A percentile compares a stretch with the other conserved stretches of the same genome.
phyloP scores from a whole-genome alignment of 2,329 filamentous ascomycete genomes.

The Cadophora sp. region DNA sequence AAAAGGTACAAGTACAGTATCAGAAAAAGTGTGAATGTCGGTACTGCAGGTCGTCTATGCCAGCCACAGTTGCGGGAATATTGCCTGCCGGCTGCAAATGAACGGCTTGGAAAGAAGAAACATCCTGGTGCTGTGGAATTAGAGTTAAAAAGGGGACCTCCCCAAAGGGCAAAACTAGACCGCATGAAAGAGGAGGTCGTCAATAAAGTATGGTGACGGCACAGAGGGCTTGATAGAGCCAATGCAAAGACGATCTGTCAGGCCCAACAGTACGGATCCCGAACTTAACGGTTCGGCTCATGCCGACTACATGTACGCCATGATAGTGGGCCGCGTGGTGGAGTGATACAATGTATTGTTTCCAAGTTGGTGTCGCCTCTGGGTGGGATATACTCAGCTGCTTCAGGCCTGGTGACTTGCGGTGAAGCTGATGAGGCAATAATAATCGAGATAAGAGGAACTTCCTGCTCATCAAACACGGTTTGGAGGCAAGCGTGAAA shows the following conservation, averaged over 20 bases:
- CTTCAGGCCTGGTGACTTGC: neutral
- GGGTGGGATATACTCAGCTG: neutral
- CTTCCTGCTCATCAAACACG: neutral
- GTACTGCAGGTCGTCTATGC: neutral
- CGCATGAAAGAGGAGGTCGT: neutral
- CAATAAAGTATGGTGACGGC: neutral
- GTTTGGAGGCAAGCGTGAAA: neutral
- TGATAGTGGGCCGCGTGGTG: neutral
- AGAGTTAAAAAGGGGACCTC: constrained; percentile 9
- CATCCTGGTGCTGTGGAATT: neutral
- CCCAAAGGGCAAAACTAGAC: constrained; percentile 16
- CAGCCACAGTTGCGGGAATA: constrained; percentile 5
- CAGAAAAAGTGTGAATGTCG: neutral
- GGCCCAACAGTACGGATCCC: constrained; percentile 13
- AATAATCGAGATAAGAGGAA: neutral
- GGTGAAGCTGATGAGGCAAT: neutral
- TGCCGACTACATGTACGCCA: neutral
- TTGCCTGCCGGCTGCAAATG: constrained; percentile 7
- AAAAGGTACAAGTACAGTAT: neutral
- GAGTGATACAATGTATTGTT: neutral
- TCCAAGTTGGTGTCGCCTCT: neutral
- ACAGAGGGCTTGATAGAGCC: neutral
- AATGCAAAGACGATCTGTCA: constrained; percentile 9
- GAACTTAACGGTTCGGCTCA: constrained; percentile 3
- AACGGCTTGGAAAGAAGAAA: neutral